A percentile compares a stretch with the other conserved stretches of the same genome.
Evolutionary conservation across 2,329 filamentous ascomycete species (phyloP).

Genomic region (Colletotrichum godetiae): DNA sequence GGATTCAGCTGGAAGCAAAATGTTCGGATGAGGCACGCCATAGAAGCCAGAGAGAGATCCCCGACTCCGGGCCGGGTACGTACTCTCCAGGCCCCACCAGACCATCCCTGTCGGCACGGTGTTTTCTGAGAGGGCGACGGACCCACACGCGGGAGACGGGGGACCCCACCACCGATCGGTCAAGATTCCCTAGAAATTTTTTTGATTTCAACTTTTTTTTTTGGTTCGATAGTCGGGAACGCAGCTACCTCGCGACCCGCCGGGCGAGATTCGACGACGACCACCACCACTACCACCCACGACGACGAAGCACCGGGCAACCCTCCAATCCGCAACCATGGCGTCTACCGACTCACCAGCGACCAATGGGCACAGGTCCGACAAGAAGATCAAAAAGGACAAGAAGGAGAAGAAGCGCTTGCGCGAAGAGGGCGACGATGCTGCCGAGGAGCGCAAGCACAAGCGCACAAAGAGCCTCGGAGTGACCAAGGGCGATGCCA

Average conservation of each 20-base stretch:
- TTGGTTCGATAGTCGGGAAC: constrained; percentile 7
- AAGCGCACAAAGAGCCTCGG: constrained; percentile 61
- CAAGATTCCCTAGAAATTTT: constrained; percentile 33
- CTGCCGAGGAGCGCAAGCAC: constrained; percentile 57
- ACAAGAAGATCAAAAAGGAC: constrained; percentile 54
- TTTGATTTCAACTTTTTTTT: constrained; percentile 15
- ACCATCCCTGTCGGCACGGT: constrained; percentile 13
- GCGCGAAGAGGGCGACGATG: constrained; percentile 54
- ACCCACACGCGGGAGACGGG: constrained; percentile 27
- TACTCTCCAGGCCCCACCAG: neutral
- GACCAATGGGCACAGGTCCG: constrained; percentile 44
- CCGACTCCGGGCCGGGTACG: constrained; percentile 1
- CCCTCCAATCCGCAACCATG: constrained; percentile 41
- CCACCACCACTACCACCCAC: neutral
- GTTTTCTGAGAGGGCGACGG: constrained; percentile 30
- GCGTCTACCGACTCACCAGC: constrained; percentile 47
- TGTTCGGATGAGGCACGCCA: constrained; percentile 6
- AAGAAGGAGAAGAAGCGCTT: constrained; percentile 56
- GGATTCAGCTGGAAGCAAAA: neutral
- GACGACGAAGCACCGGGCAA: neutral
- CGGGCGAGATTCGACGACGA: constrained; percentile 12
- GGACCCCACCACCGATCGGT: constrained; percentile 35
- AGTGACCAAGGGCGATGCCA: constrained; percentile 38
- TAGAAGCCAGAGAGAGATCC: neutral
- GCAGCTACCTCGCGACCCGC: constrained; percentile 33